Base-by-base conservation (phyloP, 1,284 basidiomycete species). In the Dichomitus squalens region DNA sequence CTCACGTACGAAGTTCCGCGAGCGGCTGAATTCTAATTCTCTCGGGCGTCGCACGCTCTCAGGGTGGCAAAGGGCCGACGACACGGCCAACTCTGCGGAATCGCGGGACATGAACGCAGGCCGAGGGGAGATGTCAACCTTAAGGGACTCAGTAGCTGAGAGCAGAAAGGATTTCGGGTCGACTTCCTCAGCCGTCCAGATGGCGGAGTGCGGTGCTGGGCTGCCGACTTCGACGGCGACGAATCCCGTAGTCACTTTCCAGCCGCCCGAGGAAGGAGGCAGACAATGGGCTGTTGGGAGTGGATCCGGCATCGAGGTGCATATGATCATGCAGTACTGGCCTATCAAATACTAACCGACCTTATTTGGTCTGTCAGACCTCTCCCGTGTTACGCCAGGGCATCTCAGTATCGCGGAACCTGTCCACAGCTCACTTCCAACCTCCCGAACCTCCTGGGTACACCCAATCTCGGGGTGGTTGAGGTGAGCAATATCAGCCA, bases 1-100 rank as follows among this genome's bases (percentile, higher is more conserved):
- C 66, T 75, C 76, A 34, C 72, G 81, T 29, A 66, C 65, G 21
- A 69, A 71, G 38, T 69, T 82, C 49, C 76, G 79, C 38, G 66
- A 69, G 46, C 68, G 71, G n/a, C 71, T 81, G 61, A 68, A 73
- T 18, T 75, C 75, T 11, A 66, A 72, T 20, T 73, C 74, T 40
- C 52, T 77, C 7, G 78, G 77, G 29, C 68, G 79, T 21, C 72
- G 66, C 16, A 76, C 76, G 11, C 66, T 82, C 6, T 67, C 65
- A 7, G 66, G 65, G 9, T 79, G 64, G 66, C 54, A 68, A 18
- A 73, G 68, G 66, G 58, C 58, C 3, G 49, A 62, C 21, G 64
- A 23, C 31, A 31, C 23, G 4, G 48, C 4, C 27, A 47, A 47
- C 31, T 47, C 31, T 29, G n/a, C n/a, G 27, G 16, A 8, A 12